Evolutionary conservation across 306 rosid genomes (phyloP), one percentile per base, ranked within the genome.

Genomic region (Glycine soja): DNA sequence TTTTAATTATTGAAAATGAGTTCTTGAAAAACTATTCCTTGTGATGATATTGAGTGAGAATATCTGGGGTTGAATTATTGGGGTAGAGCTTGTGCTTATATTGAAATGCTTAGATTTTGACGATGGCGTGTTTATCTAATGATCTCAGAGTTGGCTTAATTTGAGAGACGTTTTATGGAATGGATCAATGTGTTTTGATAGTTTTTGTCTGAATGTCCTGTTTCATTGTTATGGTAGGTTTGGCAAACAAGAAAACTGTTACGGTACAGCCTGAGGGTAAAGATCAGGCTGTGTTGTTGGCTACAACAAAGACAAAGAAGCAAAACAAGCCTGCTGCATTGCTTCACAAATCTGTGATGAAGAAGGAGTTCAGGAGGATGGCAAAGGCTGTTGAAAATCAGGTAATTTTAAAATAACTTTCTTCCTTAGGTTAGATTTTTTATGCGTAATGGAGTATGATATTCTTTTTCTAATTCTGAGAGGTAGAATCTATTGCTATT

Each of bases 171-270:
- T 30, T 64, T 14, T 53, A 16, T 69, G 14, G 12, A 63, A 65
- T 4, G 45, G 15, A 48, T 80, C 13, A 11, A 15, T 47, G 6
- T 61, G 0, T 70, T 70, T 58, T 3, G 14, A 9, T 57, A 32
- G 47, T 57, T 34, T 50, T 65, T 67, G 16, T n/a, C 19, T 48
- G 34, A 66, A 19, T 18, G 8, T 74, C 3, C 4, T 5, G 16
- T 51, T 45, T 14, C 6, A 24, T 24, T 50, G 64, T 12, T 42
- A 19, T 83, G 16, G 16, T 72, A 96, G 99, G 99, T 57, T 88
- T 96, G 97, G 97, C 99, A 34, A 93, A 96, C 93, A 93, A 90
- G 97, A 96, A 96, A 81, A 96, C 97, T 30, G 93, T 96, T 53
- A 87, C 97, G 18, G 76, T 96, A 82, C 97, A 90, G 80, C 82